Conservation (phyloP, 495 filamentous ascomycete genomes). For the Xylona heveae region DNA sequence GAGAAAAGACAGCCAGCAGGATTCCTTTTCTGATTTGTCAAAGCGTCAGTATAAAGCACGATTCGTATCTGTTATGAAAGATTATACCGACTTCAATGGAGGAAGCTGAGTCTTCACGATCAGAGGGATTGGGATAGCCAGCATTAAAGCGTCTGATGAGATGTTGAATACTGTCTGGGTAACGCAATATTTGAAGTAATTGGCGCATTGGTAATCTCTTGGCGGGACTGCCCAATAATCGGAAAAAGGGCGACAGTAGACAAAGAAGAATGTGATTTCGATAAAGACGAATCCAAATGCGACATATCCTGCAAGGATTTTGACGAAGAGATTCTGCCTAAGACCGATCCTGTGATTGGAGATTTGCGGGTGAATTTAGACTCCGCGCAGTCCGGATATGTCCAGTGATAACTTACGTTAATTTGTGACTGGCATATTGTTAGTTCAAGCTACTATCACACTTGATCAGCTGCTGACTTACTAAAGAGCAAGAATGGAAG, state of each 20-base stretch:
- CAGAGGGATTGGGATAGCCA: conserved; percentile 36
- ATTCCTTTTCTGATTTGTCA: conserved; percentile 32
- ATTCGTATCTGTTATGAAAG: conserved; percentile 3
- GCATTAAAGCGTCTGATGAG: conserved; percentile 39
- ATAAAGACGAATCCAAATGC: conserved; percentile 33
- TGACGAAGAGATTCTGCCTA: conserved; percentile 27
- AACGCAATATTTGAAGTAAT: conserved; percentile 33
- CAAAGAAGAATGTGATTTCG: conserved; percentile 38
- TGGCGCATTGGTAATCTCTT: neutral
- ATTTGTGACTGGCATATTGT: no score
- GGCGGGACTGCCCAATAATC: conserved; percentile 35
- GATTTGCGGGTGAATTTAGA: neutral
- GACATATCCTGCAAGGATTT: conserved; percentile 30
- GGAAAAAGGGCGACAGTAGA: conserved; percentile 39
- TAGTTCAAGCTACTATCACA: no score
- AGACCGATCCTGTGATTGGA: conserved; percentile 11
- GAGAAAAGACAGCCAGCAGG: conserved; percentile 23
- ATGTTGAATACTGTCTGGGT: conserved; percentile 46
- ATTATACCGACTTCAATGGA: neutral
- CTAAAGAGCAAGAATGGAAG: no score
- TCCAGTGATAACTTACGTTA: no score
- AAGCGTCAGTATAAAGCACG: conserved; percentile 3
- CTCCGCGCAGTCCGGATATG: neutral
- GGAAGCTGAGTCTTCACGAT: conserved; percentile 32
- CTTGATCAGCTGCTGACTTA: no score